Evolutionary conservation across 306 rosid genomes (phyloP), one percentile per base, ranked within the genome.

Genomic region (Trifolium dubium): DNA sequence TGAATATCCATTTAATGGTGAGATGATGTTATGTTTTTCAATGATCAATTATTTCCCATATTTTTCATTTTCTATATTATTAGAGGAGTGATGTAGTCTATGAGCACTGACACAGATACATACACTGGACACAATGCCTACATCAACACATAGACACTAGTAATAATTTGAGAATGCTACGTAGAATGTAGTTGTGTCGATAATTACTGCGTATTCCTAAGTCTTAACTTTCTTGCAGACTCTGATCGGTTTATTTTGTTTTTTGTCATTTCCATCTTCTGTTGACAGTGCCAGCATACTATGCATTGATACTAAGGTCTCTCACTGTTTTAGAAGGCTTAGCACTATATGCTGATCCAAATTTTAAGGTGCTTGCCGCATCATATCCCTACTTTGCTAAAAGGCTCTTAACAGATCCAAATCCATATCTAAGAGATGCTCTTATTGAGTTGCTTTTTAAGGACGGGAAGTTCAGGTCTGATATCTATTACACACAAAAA

Each of bases 331-430:
- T 93, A 68, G 97, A 93, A 88, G 98, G 98, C 53, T 82, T 93
- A 73, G 97, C 98, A 15, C 90, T 93, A 68, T 81, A 91, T 75
- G 94, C 97, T 29, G 98, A 93, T 89, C 98, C 98, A 14, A 87
- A 93, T 86, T 93, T 91, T 83, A 93, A 91, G 96, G 92, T 91
- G 78, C 91, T 93, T 50, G 98, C 98, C 47, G 98, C 98, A 62
- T 93, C 98, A 19, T 93, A 93, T 79, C 98, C 98, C 2, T 93
- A 93, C 75, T 93, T 93, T 76, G 97, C 98, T 50, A 93, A 93
- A 83, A 87, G 98, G 86, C 98, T 93, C 47, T 85, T 93, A 64
- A 93, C 97, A 18, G 98, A 93, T 82, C 97, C 98, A 79, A 93
- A 88, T 85, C 98, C 98, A 53, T 93, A 93, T 77, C 91, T 93